phyloP scores from a whole-genome alignment of 441 rosid genomes.

The Populus tomentosa region DNA sequence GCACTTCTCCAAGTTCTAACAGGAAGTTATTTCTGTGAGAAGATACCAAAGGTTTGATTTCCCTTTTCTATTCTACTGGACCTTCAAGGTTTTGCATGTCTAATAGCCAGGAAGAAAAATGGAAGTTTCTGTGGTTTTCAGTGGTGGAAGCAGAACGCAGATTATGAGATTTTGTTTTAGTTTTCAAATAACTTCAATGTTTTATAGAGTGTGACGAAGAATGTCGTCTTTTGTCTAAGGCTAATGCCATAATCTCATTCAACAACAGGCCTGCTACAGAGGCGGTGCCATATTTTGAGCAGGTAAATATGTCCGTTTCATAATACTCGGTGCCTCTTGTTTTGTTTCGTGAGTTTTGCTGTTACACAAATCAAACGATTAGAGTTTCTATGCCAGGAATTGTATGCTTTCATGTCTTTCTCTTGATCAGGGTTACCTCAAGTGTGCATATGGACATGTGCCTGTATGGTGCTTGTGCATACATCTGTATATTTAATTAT shows the following conservation, averaged over 20 bases:
- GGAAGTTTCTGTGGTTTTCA: constrained; percentile 5
- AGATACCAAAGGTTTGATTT: constrained; percentile 77
- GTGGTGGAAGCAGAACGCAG: constrained; percentile 14
- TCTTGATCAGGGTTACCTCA: too few relatives aligned
- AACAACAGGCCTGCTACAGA: constrained; percentile 95
- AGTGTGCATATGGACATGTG: background rate
- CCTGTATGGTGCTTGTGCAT: too few relatives aligned
- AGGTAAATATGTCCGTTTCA: constrained; percentile 41
- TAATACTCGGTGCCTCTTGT: background rate
- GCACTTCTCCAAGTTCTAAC: constrained; percentile 86
- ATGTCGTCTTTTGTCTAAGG: constrained; percentile 64
- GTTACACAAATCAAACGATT: background rate
- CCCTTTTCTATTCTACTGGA: background rate
- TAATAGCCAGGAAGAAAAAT: constrained; percentile 1
- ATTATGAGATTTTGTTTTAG: constrained; percentile 20
- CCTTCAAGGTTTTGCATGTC: constrained; percentile 4
- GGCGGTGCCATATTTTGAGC: constrained; percentile 97
- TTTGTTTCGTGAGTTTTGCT: background rate
- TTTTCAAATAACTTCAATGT: constrained; percentile 19
- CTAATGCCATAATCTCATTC: constrained; percentile 87
- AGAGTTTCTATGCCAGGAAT: background rate
- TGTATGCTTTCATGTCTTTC: background rate
- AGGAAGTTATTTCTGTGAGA: constrained; percentile 82
- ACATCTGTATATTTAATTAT: too few relatives aligned
- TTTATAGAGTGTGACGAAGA: constrained; percentile 40